Evolutionary conservation across 768 basidiomycete species (phyloP).

Genomic region (Russula foetens): DNA sequence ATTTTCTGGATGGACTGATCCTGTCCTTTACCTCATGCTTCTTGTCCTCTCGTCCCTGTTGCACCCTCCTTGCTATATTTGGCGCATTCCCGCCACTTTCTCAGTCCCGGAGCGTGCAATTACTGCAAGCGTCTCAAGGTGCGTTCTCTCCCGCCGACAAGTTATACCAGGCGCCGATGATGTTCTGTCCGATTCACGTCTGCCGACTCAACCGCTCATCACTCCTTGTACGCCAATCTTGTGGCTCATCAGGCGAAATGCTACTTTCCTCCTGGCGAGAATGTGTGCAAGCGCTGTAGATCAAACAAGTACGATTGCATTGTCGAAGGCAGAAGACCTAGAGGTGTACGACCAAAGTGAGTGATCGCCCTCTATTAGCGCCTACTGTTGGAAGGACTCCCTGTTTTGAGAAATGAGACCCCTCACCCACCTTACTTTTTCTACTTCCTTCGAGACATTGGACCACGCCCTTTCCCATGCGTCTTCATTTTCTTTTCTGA

Average conservation of each 20-base stretch:
- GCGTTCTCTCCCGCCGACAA: conserved; percentile 24
- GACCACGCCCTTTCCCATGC: not conserved
- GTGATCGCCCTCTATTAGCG: not conserved
- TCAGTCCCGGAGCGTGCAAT: conserved; percentile 72
- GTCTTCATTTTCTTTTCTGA: conserved; percentile 3
- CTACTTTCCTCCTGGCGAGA: conserved; percentile 62
- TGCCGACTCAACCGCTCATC: not conserved
- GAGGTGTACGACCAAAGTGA: not conserved
- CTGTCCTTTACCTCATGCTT: not conserved
- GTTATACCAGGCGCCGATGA: not conserved
- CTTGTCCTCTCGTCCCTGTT: not conserved
- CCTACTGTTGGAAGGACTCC: not conserved
- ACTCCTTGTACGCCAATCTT: not conserved
- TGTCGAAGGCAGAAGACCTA: not conserved
- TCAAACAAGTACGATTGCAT: conserved; percentile 58
- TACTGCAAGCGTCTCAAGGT: conserved; percentile 88
- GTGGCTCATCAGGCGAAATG: conserved; percentile 67
- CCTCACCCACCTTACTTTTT: conserved; percentile 26
- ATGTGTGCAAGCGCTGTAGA: conserved; percentile 71
- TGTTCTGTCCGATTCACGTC: not conserved
- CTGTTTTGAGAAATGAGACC: conserved; percentile 22
- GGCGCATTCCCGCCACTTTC: not conserved
- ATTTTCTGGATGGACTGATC: not conserved
- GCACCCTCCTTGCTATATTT: not conserved
- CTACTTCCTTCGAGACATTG: not conserved